A percentile compares a stretch with the other conserved stretches of the same genome.
Conservation (phyloP, 2,329 filamentous ascomycete species). For the Apiospora pterosperma region DNA sequence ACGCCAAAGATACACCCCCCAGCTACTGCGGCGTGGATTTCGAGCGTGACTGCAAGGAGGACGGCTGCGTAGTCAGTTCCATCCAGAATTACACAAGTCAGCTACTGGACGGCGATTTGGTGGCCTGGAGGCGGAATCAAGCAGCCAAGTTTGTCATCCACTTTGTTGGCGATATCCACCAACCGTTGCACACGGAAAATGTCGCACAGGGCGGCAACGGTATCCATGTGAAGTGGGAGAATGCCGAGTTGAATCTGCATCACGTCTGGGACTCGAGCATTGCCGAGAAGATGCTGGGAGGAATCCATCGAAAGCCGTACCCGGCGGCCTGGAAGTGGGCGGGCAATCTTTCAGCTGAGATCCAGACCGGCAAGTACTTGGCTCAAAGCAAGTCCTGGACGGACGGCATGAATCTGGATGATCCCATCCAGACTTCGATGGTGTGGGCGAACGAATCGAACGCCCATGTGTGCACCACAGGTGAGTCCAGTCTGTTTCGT, state of each 20-base stretch:
- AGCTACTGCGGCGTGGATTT: conserved; percentile 55
- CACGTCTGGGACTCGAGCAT: conserved; percentile 72
- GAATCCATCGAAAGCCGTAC: conserved; percentile 46
- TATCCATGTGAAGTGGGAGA: conserved; percentile 61
- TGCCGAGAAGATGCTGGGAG: conserved; percentile 60
- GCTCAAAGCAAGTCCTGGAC: conserved; percentile 51
- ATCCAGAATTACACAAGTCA: conserved; percentile 59
- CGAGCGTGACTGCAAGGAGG: conserved; percentile 58
- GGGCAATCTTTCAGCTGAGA: conserved; percentile 48
- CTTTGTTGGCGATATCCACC: conserved; percentile 68
- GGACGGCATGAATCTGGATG: conserved; percentile 50
- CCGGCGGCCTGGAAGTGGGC: conserved; percentile 54
- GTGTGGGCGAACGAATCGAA: conserved; percentile 64
- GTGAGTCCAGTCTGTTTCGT: conserved; percentile 34
- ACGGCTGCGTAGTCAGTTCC: conserved; percentile 60
- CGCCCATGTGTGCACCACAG: conserved; percentile 57
- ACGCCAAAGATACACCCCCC: conserved; percentile 63
- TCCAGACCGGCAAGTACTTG: conserved; percentile 53
- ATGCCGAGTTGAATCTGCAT: conserved; percentile 60
- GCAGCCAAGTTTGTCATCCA: conserved; percentile 66
- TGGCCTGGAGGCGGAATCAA: conserved; percentile 45
- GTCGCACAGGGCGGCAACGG: conserved; percentile 64
- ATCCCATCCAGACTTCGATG: conserved; percentile 54
- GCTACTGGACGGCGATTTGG: conserved; percentile 43
- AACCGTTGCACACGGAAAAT: conserved; percentile 53